These are phyloP conservation scores for Hypomyces rosellus DNA, from an alignment of 2,329 filamentous ascomycete genomes.

Conservation along the genomic window DNA sequence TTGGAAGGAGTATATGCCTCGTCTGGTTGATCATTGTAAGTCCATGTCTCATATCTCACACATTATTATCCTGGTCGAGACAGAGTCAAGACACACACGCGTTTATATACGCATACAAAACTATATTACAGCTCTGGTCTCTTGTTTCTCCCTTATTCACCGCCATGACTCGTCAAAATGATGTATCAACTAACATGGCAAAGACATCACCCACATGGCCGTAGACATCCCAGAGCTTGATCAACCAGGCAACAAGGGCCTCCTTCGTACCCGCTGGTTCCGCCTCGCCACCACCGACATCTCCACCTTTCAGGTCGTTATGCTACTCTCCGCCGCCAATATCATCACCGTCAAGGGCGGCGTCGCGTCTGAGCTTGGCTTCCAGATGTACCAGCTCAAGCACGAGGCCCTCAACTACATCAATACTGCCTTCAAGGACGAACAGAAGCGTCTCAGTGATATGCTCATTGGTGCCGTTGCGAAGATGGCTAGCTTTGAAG, in stretches of 20 bases:
- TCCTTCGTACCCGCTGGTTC: constrained; percentile 23
- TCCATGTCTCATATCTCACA: background rate
- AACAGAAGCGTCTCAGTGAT: constrained; percentile 26
- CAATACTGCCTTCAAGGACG: constrained; percentile 31
- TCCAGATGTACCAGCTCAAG: constrained; percentile 34
- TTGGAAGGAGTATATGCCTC: constrained; percentile 17
- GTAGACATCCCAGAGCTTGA: constrained; percentile 25
- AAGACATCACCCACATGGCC: constrained; percentile 24
- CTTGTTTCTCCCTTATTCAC: background rate
- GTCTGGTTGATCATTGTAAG: constrained; percentile 22
- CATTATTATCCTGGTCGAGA: background rate
- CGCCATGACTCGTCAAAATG: too few species aligned
- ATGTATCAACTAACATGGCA: background rate
- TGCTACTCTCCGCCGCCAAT: constrained; percentile 25
- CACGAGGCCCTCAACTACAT: constrained; percentile 38
- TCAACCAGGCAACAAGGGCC: constrained; percentile 18
- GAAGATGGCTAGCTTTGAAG: constrained; percentile 47
- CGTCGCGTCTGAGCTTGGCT: constrained; percentile 8
- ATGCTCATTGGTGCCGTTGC: constrained; percentile 41
- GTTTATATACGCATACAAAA: background rate
- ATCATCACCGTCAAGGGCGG: constrained; percentile 14
- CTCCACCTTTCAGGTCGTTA: constrained; percentile 20
- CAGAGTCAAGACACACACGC: background rate
- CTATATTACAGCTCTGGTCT: background rate
- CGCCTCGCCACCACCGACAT: constrained; percentile 20